Evolutionary conservation across 805 yeast genomes (phyloP).

Genomic region (Starmerella bombicola): DNA sequence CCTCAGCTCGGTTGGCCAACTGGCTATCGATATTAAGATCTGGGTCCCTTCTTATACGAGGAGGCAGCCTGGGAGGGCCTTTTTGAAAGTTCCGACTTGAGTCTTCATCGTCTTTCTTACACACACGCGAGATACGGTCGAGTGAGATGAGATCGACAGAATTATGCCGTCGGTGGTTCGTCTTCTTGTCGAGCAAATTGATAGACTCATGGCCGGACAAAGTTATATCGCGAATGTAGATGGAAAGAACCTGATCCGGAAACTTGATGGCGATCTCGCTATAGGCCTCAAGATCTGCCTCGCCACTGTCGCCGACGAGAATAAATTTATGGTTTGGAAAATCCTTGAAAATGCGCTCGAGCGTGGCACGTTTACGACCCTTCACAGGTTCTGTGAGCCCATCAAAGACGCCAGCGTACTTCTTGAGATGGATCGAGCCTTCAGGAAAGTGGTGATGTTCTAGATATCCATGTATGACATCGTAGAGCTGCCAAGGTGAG

Average conservation of each 20-base stretch:
- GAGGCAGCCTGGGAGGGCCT: conserved; percentile 3
- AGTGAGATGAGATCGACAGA: conserved; percentile 4
- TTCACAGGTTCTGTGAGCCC: conserved; percentile 80
- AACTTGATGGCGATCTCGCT: conserved; percentile 47
- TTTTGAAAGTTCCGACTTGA: not conserved
- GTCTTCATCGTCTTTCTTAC: not conserved
- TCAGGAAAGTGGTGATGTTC: conserved; percentile 46
- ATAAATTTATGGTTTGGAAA: conserved; percentile 70
- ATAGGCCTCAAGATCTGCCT: conserved; percentile 87
- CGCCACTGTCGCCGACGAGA: conserved; percentile 91
- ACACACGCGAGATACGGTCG: too few species aligned
- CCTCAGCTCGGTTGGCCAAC: too few species aligned
- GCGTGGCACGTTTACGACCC: conserved; percentile 58
- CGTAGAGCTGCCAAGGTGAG: conserved; percentile 82
- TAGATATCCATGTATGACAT: conserved; percentile 47
- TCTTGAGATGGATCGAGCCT: conserved; percentile 80
- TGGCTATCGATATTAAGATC: not conserved
- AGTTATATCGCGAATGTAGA: conserved; percentile 65
- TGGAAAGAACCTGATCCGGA: conserved; percentile 57
- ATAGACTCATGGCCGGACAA: conserved; percentile 24
- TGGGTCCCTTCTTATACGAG: not conserved
- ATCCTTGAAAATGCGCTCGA: conserved; percentile 52
- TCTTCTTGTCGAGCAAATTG: conserved; percentile 1
- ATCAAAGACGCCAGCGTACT: conserved; percentile 67
- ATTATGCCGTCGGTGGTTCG: conserved; percentile 5